phyloP scores from a whole-genome alignment of 139 green algal genomes.

The Closterium sp. region DNA sequence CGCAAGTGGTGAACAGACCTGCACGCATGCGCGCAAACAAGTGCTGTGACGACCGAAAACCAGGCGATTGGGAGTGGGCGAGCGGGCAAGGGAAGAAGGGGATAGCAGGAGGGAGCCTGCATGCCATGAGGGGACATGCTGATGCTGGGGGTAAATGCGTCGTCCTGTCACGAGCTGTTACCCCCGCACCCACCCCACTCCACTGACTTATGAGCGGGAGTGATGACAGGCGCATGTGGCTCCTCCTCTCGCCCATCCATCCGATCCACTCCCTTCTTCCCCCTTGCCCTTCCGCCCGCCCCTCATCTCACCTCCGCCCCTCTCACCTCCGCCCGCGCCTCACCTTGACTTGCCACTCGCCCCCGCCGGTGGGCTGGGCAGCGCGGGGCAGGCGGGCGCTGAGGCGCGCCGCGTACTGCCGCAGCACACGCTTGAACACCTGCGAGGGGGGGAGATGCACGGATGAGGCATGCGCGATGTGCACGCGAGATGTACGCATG shows the following conservation, averaged over 20 bases:
- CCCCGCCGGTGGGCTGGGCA: slow-evolving; percentile 50
- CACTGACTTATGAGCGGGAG: no score
- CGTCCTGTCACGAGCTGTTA: no score
- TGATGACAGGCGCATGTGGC: no score
- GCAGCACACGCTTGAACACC: slow-evolving; percentile 58
- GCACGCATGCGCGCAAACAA: not conserved
- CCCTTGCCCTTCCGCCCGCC: no score
- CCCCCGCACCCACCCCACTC: no score
- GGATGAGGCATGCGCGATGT: not conserved
- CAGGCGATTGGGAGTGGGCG: not conserved
- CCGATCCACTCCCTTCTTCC: no score
- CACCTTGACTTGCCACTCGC: slow-evolving; percentile 69
- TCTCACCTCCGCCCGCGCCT: not conserved
- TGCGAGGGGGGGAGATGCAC: not conserved
- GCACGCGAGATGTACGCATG: not conserved
- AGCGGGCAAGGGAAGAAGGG: not conserved
- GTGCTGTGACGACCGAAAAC: no score
- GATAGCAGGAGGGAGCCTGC: no score
- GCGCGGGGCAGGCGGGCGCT: slow-evolving; percentile 75
- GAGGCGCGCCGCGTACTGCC: slow-evolving; percentile 73
- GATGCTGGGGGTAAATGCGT: no score
- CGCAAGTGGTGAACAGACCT: no score
- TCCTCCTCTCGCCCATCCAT: no score
- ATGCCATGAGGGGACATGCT: no score
- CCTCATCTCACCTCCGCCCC: not conserved